Evolutionary conservation across 106 monocot genomes (phyloP).

Genomic region (Triglochin maritima): DNA sequence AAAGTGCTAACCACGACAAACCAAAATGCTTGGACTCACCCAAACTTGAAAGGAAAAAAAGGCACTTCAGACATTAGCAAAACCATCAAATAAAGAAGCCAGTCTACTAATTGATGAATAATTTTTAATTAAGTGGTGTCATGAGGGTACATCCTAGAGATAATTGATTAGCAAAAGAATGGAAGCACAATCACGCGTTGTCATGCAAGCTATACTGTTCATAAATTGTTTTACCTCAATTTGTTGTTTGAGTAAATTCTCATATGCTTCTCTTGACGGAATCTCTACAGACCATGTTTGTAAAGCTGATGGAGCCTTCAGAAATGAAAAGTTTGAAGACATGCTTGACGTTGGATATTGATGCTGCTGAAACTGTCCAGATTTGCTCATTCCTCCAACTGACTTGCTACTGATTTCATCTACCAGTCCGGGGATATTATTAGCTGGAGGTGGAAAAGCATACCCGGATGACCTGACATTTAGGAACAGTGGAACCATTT

Average conservation of each 20-base stretch:
- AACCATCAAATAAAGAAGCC: too few species aligned
- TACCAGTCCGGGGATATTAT: not conserved
- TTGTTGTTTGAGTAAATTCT: conserved; percentile 15
- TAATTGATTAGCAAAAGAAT: not conserved
- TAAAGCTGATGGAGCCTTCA: conserved; percentile 1
- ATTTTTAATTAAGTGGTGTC: not conserved
- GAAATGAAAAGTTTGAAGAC: not conserved
- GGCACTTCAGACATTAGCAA: not conserved
- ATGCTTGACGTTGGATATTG: not conserved
- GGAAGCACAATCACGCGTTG: not conserved
- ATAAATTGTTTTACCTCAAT: conserved; percentile 21
- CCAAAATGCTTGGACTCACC: too few species aligned
- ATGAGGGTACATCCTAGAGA: not conserved
- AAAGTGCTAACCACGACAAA: too few species aligned
- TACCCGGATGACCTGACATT: conserved; percentile 13
- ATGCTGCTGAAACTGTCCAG: conserved; percentile 9
- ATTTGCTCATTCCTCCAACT: not conserved
- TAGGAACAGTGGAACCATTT: not conserved
- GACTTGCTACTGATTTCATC: conserved; percentile 2
- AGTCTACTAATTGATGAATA: not conserved
- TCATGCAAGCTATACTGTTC: not conserved
- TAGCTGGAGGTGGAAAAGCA: conserved; percentile 4
- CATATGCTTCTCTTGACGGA: conserved; percentile 15
- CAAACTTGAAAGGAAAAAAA: not conserved
- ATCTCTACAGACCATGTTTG: conserved; percentile 3